These are phyloP conservation scores for Coemansia aciculifera DNA, from an alignment of 192 early-diverging fungal species.

Conservation along the genomic window DNA sequence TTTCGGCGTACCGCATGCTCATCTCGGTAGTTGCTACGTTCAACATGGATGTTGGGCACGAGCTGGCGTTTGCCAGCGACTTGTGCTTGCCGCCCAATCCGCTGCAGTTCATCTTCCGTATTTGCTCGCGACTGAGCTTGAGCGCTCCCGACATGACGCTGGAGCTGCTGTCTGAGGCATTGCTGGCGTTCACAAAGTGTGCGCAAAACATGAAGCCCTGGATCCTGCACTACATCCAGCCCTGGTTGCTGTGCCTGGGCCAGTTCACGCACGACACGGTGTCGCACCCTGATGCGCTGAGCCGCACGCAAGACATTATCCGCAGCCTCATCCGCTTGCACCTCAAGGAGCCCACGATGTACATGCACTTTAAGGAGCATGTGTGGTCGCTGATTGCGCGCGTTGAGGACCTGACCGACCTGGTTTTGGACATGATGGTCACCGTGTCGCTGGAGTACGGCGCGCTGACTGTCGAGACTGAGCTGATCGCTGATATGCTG, in stretches of 20 bases:
- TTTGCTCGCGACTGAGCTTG: conserved; percentile 79
- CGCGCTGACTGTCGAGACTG: conserved; percentile 73
- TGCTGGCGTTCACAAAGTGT: conserved; percentile 78
- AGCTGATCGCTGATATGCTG: conserved; percentile 84
- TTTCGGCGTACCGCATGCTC: conserved; percentile 90
- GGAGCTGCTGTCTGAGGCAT: conserved; percentile 85
- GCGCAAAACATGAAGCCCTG: conserved; percentile 71
- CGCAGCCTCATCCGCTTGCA: conserved; percentile 80
- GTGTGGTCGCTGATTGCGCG: conserved; percentile 80
- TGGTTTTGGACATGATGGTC: conserved; percentile 80
- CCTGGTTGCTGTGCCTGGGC: conserved; percentile 83
- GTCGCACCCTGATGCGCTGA: conserved; percentile 38
- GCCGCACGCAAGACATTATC: conserved; percentile 71
- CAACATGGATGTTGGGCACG: conserved; percentile 80
- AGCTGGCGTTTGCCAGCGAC: conserved; percentile 75
- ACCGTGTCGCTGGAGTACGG: conserved; percentile 79
- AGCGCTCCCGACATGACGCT: conserved; percentile 78
- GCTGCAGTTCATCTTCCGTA: conserved; percentile 75
- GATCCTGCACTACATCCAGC: conserved; percentile 86
- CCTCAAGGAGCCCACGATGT: conserved; percentile 80
- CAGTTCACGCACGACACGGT: conserved; percentile 57
- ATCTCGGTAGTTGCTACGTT: conserved; percentile 78
- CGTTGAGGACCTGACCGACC: conserved; percentile 78
- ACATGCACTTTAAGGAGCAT: conserved; percentile 78
- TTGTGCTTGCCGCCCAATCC: conserved; percentile 90